Percentiles rank a stretch among this genome's conserved stretches.
Conservation (phyloP, 306 rosid genomes). For the Argentina anserina region DNA sequence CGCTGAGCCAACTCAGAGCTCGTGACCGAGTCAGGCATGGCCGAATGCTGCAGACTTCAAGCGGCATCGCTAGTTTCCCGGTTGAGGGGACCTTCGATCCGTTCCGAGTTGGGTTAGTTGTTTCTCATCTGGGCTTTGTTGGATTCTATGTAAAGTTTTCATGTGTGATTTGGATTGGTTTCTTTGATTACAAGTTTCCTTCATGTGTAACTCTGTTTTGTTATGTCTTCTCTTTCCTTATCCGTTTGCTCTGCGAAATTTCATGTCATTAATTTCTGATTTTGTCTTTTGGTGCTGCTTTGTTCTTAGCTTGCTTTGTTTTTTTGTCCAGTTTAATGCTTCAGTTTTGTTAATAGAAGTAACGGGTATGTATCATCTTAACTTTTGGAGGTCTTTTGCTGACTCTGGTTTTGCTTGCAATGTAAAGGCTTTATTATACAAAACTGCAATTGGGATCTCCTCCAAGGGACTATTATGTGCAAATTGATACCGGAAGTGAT, state of each 20-base stretch:
- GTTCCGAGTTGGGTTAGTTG: slow-evolving; percentile 69
- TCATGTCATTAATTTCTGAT: not conserved
- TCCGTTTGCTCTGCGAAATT: not conserved
- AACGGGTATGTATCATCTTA: not conserved
- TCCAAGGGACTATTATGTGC: slow-evolving; percentile 78
- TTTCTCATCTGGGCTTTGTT: slow-evolving; percentile 16
- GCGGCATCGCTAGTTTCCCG: slow-evolving; percentile 63
- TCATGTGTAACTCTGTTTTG: not conserved
- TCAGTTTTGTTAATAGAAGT: not conserved
- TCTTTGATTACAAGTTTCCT: not conserved
- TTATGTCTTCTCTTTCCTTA: not conserved
- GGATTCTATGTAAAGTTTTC: not conserved
- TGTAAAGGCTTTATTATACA: slow-evolving; percentile 76
- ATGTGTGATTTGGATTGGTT: not conserved
- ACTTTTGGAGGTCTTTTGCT: not conserved
- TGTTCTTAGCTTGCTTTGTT: not conserved
- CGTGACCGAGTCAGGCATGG: slow-evolving; percentile 72
- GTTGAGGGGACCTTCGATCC: slow-evolving; percentile 83
- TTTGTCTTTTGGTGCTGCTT: not conserved
- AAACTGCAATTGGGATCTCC: slow-evolving; percentile 86
- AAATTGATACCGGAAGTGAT: slow-evolving; percentile 98
- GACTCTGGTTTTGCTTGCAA: not conserved
- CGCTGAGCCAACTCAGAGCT: slow-evolving; percentile 58
- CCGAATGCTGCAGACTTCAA: slow-evolving; percentile 65
- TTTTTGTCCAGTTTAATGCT: not conserved